Base-by-base conservation (phyloP, 371 early-diverging fungal species). In the Apophysomyces ossiformis region DNA sequence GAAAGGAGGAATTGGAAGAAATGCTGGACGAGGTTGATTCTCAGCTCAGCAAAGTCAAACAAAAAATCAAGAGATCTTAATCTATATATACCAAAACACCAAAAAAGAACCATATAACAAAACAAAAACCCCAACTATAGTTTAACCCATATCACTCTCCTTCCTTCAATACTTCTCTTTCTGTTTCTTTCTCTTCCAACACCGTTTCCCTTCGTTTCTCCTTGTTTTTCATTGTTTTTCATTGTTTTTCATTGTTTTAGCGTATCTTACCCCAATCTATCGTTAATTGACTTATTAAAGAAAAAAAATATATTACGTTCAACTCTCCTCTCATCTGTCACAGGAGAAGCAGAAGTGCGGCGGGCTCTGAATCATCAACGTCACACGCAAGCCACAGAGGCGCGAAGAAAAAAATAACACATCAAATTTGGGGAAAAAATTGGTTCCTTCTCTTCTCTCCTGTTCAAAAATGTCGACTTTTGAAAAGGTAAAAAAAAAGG, bases 21-120 rank as follows among this genome's bases (percentile, higher is more conserved):
- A 76, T 76, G 68, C 67, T 86, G 71, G 85, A 84, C 63, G 71
- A 83, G 47, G 81, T 83, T 1, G 86, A 83, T 73, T 69, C 77
- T 12, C 77, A 81, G 54, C 70, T 86, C 45, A 79, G 83, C 71
- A 82, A 82, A 69, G 73, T 85, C 18, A 76, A 76, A 37, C 73
- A 76, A 61, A 72, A 71, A 41, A 74, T 76, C 18, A 60, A 58
- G 50, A 16, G 54, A 16, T 50, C 21, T 6, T 50, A 50, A 50
- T 21, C 13, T 15, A 43, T 43, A 43, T 5, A 12, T 43, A 43
- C 43, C 43, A 9, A 43, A 15, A 43, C 15, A 15, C 13, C 13
- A 13, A 50, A 50, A 21, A 21, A 50, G 21, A 11, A 50, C 41
- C 2, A 41, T 41, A 26, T 26, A 26, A 26, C 41, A 41, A 41